Evolutionary conservation across 1,139 yeast species (phyloP), one percentile per base, ranked within the genome.

Genomic region (Geotrichum macrosporum): DNA sequence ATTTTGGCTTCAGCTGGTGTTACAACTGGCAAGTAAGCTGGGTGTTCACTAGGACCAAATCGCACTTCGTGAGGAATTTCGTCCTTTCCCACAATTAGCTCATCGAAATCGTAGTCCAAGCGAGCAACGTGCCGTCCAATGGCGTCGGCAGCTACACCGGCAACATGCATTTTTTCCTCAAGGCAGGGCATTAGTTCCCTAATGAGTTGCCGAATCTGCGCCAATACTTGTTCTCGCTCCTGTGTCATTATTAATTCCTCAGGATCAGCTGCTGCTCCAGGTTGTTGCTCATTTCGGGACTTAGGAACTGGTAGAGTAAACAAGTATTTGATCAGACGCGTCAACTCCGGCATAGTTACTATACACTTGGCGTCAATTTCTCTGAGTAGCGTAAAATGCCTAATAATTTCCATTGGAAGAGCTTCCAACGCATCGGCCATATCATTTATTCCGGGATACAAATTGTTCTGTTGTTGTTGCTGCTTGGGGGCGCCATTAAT

Each of bases 101-200:
- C 79, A 50, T 76, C 72, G 68, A 79, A 89, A 62, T 87, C 95
- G 55, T 83, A 78, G 61, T 89, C 85, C 55, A 92, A 75, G 41
- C 96, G 72, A 46, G 72, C 74, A 55, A 86, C 70, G 59, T 87
- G 86, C 54, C 81, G 78, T 35, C 74, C 70, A 44, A 88, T 75
- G 19, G 83, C 76, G 58, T 89, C 97, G 26, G 86, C 77, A 22
- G 96, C 96, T 32, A 87, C 84, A 1, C 92, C 82, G 2, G 97
- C 94, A 32, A 92, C 96, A 63, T 92, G 96, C 94, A 92, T 88
- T 67, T 92, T 92, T 63, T 92, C 97, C 62, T 92, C 98, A 51
- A 92, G 70, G 55, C 96, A 87, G 0, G 97, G 97, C 70, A 92
- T 80, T 45, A 92, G 73, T 52, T 85, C 95, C 55, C 65, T 63